Evolutionary conservation across 2,329 filamentous ascomycete genomes (phyloP).

Genomic region (Eutypella sp.): DNA sequence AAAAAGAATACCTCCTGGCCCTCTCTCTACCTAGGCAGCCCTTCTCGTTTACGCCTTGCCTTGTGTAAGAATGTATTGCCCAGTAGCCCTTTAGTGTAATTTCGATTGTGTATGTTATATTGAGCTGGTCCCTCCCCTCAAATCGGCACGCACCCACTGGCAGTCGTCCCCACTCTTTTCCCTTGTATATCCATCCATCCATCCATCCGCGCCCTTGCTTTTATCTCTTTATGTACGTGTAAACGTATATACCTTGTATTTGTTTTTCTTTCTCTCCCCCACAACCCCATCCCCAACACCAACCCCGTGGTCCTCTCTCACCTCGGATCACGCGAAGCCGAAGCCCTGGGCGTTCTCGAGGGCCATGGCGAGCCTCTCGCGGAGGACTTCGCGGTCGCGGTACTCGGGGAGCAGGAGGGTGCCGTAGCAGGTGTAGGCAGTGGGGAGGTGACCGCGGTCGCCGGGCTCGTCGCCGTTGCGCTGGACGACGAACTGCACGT

Average conservation of each 20-base stretch:
- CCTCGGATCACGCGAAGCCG: constrained; percentile 59
- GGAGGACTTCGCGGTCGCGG: constrained; percentile 61
- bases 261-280: background rate
- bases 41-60: too few relatives aligned
- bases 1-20: too few relatives aligned
- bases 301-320: background rate
- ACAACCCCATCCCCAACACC: constrained; percentile 5
- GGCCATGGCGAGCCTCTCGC: constrained; percentile 74
- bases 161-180: too few relatives aligned
- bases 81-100: too few relatives aligned
- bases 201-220: too few relatives aligned
- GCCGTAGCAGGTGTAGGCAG: constrained; percentile 89
- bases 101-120: too few relatives aligned
- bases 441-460: constrained; percentile 61
- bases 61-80: too few relatives aligned
- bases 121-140: too few relatives aligned
- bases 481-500: constrained; percentile 79
- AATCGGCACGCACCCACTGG: too few relatives aligned
- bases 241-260: background rate
- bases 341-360: constrained; percentile 87
- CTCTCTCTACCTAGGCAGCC: too few relatives aligned
- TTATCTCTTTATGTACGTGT: too few relatives aligned
- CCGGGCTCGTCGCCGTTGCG: constrained; percentile 62
- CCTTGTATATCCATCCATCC: too few relatives aligned
- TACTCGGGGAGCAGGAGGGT: constrained; percentile 85